Evolutionary conservation across 306 rosid species (phyloP), one percentile per base, ranked within the genome.

Genomic region (Purshia tridentata): DNA sequence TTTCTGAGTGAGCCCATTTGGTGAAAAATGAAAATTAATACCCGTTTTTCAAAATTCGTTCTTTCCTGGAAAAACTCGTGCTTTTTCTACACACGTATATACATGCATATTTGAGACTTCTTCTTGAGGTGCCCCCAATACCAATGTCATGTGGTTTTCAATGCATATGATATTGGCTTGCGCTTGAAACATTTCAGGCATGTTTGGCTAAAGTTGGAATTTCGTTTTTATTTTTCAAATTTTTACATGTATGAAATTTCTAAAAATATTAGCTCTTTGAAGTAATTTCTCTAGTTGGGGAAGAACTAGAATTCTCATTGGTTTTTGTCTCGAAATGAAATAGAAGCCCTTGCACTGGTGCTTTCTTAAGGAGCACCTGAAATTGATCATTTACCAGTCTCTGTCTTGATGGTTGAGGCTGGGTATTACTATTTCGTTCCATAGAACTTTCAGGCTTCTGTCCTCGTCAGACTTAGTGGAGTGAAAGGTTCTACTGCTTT

Each of bases 11-110:
- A 49, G 52, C 58, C 29, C 76, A 22, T 66, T 59, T 70, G 48
- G 54, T 50, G 68, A 48, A 56, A 42, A 55, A 53, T 50, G 68
- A 48, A 56, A 42, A 55, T 70, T 53, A 76, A 39, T 49, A 73
- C 62, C 74, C 59, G 44, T 74, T 77, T 69, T 61, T 65, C 19
- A 55, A 45, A 65, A 20, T 57, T 72, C 8, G 12, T 11, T 68
- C 9, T 76, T 65, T 67, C 45, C 59, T 42, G 52, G 58, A 40
- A 67, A 63, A 40, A 53, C 76, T 61, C 48, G 55, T 72, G 72
- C 37, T 13, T 72, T 76, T 76, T 58, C 4, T 58, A 2, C 3
- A 47, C 4, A 76, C 18, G 9, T 23, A 2, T 47, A 13, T 39
- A 9, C 56, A 41, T 51, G 62, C 37, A 49, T 54, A 19, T 42